Conservation (phyloP, 2,329 filamentous ascomycete species). For the Exophiala dermatitidis region DNA sequence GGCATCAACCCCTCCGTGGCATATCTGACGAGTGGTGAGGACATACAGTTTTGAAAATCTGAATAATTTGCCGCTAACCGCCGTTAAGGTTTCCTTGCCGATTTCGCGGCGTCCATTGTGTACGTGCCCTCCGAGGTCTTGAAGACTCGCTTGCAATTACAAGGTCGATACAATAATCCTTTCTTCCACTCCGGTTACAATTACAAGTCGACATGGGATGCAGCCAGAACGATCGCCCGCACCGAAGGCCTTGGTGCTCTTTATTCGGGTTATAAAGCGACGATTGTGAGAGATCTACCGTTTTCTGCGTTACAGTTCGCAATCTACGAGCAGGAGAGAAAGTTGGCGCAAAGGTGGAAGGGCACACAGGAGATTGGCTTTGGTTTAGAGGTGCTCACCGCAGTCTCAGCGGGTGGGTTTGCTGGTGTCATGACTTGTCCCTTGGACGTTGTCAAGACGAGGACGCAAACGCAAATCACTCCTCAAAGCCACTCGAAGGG, state of each 20-base stretch:
- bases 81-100: slow-evolving; percentile 67
- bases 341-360: slow-evolving; percentile 69
- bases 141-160: slow-evolving; percentile 92
- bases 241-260: slow-evolving; percentile 77
- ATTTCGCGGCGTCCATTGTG: slow-evolving; percentile 81
- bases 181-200: slow-evolving; percentile 94
- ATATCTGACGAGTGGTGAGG: slow-evolving; percentile 73
- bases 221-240: slow-evolving; percentile 73
- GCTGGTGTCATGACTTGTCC: slow-evolving; percentile 93
- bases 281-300: slow-evolving; percentile 84
- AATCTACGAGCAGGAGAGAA: slow-evolving; percentile 92
- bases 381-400: slow-evolving; percentile 77
- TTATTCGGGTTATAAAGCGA: slow-evolving; percentile 96
- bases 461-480: slow-evolving; percentile 85
- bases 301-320: slow-evolving; percentile 97
- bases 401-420: slow-evolving; percentile 80
- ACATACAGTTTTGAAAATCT: not conserved
- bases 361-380: slow-evolving; percentile 78
- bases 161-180: slow-evolving; percentile 92
- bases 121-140: slow-evolving; percentile 97
- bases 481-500: slow-evolving; percentile 37
- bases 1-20: slow-evolving; percentile 75
- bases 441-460: slow-evolving; percentile 93
- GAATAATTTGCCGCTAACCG: slow-evolving; percentile 5
- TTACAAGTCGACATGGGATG: slow-evolving; percentile 78